Percentiles rank a stretch among this genome's conserved stretches.
phyloP scores from a whole-genome alignment of 1,139 yeast species.

The Komagataea norvegica region DNA sequence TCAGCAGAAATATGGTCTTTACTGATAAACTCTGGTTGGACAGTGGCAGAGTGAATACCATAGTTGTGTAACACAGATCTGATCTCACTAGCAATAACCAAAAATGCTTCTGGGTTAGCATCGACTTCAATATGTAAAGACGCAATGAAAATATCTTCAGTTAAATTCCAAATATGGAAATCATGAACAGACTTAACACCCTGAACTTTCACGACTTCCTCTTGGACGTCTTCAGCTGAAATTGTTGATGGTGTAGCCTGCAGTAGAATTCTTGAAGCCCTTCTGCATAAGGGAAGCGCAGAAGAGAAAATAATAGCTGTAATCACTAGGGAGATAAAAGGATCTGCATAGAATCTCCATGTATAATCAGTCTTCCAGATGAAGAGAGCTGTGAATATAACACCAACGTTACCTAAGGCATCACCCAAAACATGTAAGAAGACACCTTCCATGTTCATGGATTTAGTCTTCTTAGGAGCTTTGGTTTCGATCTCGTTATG shows the following conservation, averaged over 20 bases:
- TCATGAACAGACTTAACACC: constrained; percentile 88
- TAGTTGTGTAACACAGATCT: constrained; percentile 74
- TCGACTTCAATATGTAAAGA: constrained; percentile 80
- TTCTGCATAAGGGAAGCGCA: constrained; percentile 84
- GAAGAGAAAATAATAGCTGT: constrained; percentile 86
- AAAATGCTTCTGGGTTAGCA: constrained; percentile 59
- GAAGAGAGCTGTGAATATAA: constrained; percentile 79
- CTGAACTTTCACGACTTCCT: constrained; percentile 58
- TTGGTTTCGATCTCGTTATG: constrained; percentile 24
- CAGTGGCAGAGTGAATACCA: constrained; percentile 91
- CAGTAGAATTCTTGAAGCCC: constrained; percentile 79
- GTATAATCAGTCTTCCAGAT: constrained; percentile 90
- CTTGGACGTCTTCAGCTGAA: constrained; percentile 68
- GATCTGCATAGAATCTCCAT: constrained; percentile 87
- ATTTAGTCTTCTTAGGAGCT: constrained; percentile 41
- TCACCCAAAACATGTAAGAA: constrained; percentile 94
- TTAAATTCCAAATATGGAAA: constrained; percentile 93
- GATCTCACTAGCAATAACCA: constrained; percentile 69
- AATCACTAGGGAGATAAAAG: constrained; percentile 76
- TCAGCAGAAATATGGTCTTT: constrained; percentile 25
- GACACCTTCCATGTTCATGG: constrained; percentile 96
- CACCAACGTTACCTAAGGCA: constrained; percentile 94
- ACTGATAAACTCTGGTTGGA: constrained; percentile 76
- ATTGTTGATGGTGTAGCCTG: constrained; percentile 89
- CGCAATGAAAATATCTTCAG: constrained; percentile 83